These are phyloP conservation scores for Alnus glutinosa DNA, from an alignment of 306 rosid genomes.

Conservation along the genomic window DNA sequence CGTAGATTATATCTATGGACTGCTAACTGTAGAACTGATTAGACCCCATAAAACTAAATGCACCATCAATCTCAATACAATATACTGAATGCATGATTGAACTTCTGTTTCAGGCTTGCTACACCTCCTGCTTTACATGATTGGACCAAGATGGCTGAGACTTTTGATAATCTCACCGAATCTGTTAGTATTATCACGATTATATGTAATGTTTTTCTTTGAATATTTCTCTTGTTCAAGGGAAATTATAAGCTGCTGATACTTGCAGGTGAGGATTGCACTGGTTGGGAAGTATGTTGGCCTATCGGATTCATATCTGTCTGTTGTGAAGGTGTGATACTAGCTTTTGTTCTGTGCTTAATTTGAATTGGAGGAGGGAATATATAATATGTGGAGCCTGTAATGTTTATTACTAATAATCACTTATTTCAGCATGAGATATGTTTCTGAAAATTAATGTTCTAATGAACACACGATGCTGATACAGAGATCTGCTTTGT, in stretches of 20 bases:
- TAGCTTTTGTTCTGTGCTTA: constrained; percentile 26
- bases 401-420: background rate
- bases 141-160: constrained; percentile 95
- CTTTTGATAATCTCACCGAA: constrained; percentile 73
- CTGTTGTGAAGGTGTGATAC: constrained; percentile 81
- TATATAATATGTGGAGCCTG: constrained; percentile 1
- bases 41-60: constrained; percentile 4
- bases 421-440: constrained; percentile 11
- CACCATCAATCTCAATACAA: constrained; percentile 11
- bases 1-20: background rate
- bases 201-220: constrained; percentile 20
- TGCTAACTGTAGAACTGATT: background rate
- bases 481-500: constrained; percentile 6
- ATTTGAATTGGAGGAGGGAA: constrained; percentile 2
- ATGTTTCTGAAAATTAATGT: constrained; percentile 21
- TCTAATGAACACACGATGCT: constrained; percentile 3
- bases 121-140: constrained; percentile 72
- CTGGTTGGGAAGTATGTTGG: constrained; percentile 99
- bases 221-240: constrained; percentile 19
- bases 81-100: constrained; percentile 13
- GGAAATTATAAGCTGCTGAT: constrained; percentile 24
- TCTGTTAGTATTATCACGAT: constrained; percentile 59
- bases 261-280: constrained; percentile 85
- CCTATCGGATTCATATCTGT: constrained; percentile 91
- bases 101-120: constrained; percentile 58